Evolutionary conservation across 2,329 filamentous ascomycete genomes (phyloP), one percentile per base, ranked within the genome.

Genomic region (Alternaria sp.): DNA sequence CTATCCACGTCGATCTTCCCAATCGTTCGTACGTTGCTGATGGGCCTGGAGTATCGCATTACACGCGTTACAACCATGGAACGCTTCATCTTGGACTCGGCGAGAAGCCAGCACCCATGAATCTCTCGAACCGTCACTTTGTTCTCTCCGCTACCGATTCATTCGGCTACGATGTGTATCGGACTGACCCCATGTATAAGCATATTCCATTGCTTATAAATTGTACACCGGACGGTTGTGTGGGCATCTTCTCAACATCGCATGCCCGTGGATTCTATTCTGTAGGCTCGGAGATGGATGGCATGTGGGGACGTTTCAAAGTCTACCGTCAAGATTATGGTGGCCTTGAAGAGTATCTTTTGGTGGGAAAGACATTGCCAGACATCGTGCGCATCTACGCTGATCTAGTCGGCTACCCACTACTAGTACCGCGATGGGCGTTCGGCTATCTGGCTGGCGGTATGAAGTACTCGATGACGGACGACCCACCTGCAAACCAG

Each of bases 241-340:
- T 91, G 0, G 89, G 83, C 0, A 83, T 88, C 17, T 90, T 92
- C 72, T 91, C 89, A 0, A 88, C 88, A 0, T 85, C 84, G 2
- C 87, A 91, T 68, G 81, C 83, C 0, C 79, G 89, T 51, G 88
- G 87, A 0, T 83, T 82, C 14, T 91, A 88, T 79, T 85, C 84
- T 8, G 81, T 92, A 7, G 90, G 89, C 2, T 86, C 86, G 1
- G 89, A 92, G 73, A 88, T 92, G 76, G 90, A 92, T 69, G 89
- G 89, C 28, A 84, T 91, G 77, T 92, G 89, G 88, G 89, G 89
- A 0, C 85, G 84, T 56, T 91, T 87, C 83, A 91, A 91, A 72
- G 87, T 90, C 21, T 90, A 90, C 67, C 84, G 89, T 7, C 89
- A 92, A 74, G 87, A 90, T 59, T 84, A 88, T 62, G 89, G 90